Conservation (phyloP, 1,139 yeast species). For the Kodamaea fungicola region DNA sequence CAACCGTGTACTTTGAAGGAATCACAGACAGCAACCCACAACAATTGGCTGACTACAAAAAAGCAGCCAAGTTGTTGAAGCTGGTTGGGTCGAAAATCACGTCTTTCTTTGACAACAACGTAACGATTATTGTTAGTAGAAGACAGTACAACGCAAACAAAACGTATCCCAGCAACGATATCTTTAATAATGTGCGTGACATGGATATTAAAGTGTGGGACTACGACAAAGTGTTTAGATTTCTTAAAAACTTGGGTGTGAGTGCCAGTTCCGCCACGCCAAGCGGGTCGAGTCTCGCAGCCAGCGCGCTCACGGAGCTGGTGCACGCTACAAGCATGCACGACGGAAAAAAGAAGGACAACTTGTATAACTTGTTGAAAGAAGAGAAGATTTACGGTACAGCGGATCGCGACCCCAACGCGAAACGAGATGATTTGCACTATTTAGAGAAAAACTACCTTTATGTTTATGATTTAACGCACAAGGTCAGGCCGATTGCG, state of each 20-base stretch:
- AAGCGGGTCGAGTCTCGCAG: constrained; percentile 13
- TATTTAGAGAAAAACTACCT: constrained; percentile 68
- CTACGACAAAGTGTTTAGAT: constrained; percentile 78
- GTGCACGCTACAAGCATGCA: background rate
- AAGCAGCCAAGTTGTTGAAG: constrained; percentile 52
- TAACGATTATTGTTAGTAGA: constrained; percentile 80
- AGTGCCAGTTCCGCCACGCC: constrained; percentile 8
- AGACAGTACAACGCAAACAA: constrained; percentile 22
- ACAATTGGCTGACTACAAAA: constrained; percentile 48
- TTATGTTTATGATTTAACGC: constrained; percentile 77
- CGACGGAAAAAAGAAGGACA: constrained; percentile 14
- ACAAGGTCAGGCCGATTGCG: constrained; percentile 77
- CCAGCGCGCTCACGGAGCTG: background rate
- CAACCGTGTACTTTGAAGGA: constrained; percentile 80
- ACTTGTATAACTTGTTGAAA: constrained; percentile 64
- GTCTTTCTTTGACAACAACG: constrained; percentile 72
- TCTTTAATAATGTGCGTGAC: constrained; percentile 59
- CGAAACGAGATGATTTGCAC: constrained; percentile 79
- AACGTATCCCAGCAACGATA: constrained; percentile 50
- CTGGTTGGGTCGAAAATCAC: constrained; percentile 65
- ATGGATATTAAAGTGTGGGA: constrained; percentile 81
- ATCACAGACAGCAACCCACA: constrained; percentile 37
- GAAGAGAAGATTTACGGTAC: constrained; percentile 88
- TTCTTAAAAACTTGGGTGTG: constrained; percentile 68
- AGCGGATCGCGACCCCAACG: constrained; percentile 83